These are phyloP conservation scores for Maudiozyma bulderi DNA, from an alignment of 805 yeast genomes.

Conservation along the genomic window DNA sequence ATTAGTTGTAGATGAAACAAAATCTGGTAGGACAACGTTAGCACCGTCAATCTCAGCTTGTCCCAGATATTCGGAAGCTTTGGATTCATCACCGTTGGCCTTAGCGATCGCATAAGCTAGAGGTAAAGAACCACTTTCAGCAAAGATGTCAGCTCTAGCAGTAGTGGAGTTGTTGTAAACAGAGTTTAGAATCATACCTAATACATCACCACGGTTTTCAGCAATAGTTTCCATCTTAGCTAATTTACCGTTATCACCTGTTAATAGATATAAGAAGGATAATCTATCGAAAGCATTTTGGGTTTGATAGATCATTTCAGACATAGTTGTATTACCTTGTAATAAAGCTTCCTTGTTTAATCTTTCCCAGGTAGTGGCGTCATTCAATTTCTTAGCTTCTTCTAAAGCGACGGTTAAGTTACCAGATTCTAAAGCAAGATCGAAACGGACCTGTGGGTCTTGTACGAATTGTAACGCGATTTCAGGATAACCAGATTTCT, in stretches of 20 bases:
- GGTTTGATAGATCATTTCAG: conserved; percentile 83
- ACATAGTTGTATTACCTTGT: conserved; percentile 81
- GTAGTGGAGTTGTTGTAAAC: conserved; percentile 66
- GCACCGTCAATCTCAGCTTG: conserved; percentile 57
- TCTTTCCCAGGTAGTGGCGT: conserved; percentile 63
- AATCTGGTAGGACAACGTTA: conserved; percentile 56
- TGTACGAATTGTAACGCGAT: conserved; percentile 94
- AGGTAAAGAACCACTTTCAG: conserved; percentile 72
- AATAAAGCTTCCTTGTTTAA: conserved; percentile 76
- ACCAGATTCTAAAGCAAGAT: conserved; percentile 89
- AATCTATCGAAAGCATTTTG: conserved; percentile 79
- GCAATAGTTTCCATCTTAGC: conserved; percentile 83
- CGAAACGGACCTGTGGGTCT: conserved; percentile 93
- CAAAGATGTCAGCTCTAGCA: conserved; percentile 63
- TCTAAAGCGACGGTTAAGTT: conserved; percentile 77
- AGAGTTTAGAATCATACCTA: conserved; percentile 75
- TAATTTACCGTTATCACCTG: conserved; percentile 72
- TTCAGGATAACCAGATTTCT: conserved; percentile 93
- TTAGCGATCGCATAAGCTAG: conserved; percentile 91
- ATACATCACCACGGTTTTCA: conserved; percentile 71
- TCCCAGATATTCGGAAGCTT: conserved; percentile 62
- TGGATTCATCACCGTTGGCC: conserved; percentile 66
- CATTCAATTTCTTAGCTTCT: conserved; percentile 74
- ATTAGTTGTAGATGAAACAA: conserved; percentile 17
- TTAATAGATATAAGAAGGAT: conserved; percentile 75